Evolutionary conservation across 768 basidiomycete species (phyloP), one percentile per base, ranked within the genome.

Genomic region (Suillus discolor): DNA sequence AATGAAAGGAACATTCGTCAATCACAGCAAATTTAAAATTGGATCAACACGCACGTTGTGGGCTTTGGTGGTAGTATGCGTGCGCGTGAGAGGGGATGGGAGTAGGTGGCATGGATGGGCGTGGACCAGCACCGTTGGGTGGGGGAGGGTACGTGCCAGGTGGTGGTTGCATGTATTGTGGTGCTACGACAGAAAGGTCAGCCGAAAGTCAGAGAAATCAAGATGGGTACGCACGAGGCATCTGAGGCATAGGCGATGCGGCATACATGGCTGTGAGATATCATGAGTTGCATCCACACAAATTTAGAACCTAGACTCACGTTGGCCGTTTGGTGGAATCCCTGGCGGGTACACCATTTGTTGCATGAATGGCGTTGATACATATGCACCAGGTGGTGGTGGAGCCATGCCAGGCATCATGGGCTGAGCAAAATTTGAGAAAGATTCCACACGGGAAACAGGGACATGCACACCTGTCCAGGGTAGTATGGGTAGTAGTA

Each of bases 61-160:
- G 93, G 74, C 92, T 94, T 73, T 93, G 93, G 72, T 93, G 91
- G 74, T 94, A 94, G 77, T 93, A 94, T 76, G 90, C 85, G 71
- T 94, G 92, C 34, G 94, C 90, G 73, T 94, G 93, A 49, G 90
- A 83, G 16, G 92, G 93, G 68, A 94, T 92, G 3, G 94, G 93
- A 11, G 93, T 94, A 11, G 93, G 92, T n/a, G 93, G 93, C 90
- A 94, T 93, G 18, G 93, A 93, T 31, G 91, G 93, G 67, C 93
- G 86, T 20, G 89, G 92, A 45, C 85, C 91, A 39, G 86, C 86
- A 55, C 90, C 90, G 70, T 91, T 93, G 28, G 93, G 91, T 59
- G 89, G 90, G 4, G 88, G 86, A 18, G 90, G 91, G 70, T 92
- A 93, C 66, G 89, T 82, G 62, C 90, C 90, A 61, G 90, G 90